Conservation (phyloP, 768 basidiomycete genomes). For the Lentinula lateritia region DNA sequence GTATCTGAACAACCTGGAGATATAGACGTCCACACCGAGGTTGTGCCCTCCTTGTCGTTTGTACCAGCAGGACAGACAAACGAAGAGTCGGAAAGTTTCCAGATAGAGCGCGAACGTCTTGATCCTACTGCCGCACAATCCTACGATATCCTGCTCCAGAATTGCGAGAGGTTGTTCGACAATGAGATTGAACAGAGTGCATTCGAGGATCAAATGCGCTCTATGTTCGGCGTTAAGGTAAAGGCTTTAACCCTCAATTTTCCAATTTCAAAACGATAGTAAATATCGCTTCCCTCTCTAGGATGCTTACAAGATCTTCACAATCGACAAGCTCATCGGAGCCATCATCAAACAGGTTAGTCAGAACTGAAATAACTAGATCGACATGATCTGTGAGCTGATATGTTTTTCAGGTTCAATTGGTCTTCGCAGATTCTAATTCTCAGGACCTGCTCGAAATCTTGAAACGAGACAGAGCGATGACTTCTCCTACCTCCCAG, state of each 20-base stretch:
- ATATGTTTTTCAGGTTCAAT: conserved; percentile 42
- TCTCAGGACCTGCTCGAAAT: conserved; percentile 70
- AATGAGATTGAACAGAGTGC: conserved; percentile 81
- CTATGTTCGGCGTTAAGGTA: conserved; percentile 82
- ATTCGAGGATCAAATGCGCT: conserved; percentile 90
- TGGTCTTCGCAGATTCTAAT: conserved; percentile 60
- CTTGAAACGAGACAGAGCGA: conserved; percentile 61
- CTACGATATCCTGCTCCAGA: conserved; percentile 79
- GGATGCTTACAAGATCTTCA: conserved; percentile 87
- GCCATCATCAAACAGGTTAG: conserved; percentile 84
- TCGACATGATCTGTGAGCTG: conserved; percentile 32
- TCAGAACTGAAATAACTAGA: neutral
- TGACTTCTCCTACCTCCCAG: conserved; percentile 57
- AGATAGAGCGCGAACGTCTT: conserved; percentile 19
- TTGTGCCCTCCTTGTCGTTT: too few species aligned
- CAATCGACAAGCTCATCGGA: conserved; percentile 87
- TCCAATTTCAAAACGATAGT: too few species aligned
- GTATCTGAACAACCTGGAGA: neutral
- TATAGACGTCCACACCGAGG: neutral
- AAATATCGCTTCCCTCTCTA: conserved; percentile 16
- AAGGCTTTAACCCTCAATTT: neutral
- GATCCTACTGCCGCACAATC: conserved; percentile 53
- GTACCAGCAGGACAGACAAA: conserved; percentile 17
- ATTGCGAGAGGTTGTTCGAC: conserved; percentile 88
- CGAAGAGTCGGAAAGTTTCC: neutral